Conservation (phyloP, 805 yeast species). For the Saccharomycopsis schoenii region DNA sequence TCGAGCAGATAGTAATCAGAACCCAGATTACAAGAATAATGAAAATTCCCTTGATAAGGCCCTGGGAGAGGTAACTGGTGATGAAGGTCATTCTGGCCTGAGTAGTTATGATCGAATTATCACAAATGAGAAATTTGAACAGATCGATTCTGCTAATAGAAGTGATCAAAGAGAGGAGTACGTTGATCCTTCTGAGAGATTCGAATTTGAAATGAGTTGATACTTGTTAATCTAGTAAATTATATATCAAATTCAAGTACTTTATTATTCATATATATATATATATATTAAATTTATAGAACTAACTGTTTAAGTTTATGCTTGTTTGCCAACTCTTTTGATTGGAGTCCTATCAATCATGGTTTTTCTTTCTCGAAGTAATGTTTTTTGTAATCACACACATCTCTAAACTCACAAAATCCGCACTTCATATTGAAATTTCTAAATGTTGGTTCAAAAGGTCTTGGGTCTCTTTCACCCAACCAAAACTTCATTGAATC, state of each 20-base stretch:
- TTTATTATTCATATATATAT: too few species aligned
- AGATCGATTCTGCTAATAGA: too few species aligned
- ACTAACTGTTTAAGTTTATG: neutral
- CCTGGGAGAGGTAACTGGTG: neutral
- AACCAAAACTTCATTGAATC: conserved; percentile 44
- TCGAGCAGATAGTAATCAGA: neutral
- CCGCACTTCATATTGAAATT: conserved; percentile 37
- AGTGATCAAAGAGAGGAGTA: neutral
- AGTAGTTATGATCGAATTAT: neutral
- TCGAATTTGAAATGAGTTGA: neutral
- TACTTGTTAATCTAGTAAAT: too few species aligned
- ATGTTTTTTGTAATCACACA: conserved; percentile 32
- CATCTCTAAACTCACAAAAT: conserved; percentile 41
- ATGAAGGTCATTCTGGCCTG: neutral
- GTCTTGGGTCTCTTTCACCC: conserved; percentile 43
- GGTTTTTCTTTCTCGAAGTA: neutral
- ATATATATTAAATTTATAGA: too few species aligned
- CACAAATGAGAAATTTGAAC: neutral
- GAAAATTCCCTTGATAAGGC: neutral
- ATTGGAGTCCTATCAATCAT: neutral
- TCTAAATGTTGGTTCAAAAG: conserved; percentile 27
- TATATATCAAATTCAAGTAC: too few species aligned
- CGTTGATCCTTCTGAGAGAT: conserved; percentile 5
- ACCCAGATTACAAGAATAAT: neutral
- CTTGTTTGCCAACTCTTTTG: neutral